Evolutionary conservation across 1,284 basidiomycete species (phyloP).

Genomic region (Apiotrichum laibachii): DNA sequence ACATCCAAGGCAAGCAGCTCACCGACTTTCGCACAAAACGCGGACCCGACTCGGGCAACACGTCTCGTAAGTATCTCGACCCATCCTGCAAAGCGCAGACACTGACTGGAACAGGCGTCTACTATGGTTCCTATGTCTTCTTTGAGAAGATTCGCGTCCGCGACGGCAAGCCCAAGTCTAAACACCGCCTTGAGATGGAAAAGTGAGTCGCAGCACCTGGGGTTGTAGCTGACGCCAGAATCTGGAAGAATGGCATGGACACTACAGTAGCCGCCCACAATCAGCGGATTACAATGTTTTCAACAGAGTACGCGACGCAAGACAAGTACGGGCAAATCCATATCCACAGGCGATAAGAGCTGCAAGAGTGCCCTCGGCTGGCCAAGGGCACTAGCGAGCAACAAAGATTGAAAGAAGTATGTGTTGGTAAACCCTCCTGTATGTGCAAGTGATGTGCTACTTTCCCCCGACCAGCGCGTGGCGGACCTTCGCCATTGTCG

Average conservation of each 20-base stretch:
- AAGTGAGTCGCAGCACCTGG: not conserved
- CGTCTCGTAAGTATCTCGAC: constrained; percentile 3
- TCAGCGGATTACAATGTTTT: not conserved
- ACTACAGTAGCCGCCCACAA: not conserved
- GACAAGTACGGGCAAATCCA: constrained; percentile 1
- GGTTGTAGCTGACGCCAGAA: not conserved
- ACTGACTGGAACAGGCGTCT: not conserved
- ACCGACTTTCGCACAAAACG: constrained; percentile 9
- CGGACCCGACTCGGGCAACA: constrained; percentile 4
- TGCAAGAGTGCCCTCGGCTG: too few relatives aligned
- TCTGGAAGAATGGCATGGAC: constrained; percentile 4
- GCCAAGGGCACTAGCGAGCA: too few relatives aligned
- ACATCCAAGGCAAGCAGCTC: constrained; percentile 14
- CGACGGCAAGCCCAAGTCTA: constrained; percentile 5
- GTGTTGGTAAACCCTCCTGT: too few relatives aligned
- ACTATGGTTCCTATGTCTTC: constrained; percentile 12
- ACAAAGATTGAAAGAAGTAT: too few relatives aligned
- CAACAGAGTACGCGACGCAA: not conserved
- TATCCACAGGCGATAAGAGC: not conserved
- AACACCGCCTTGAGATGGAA: constrained; percentile 8
- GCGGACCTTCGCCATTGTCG: too few relatives aligned
- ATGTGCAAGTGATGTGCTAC: too few relatives aligned
- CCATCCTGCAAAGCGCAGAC: too few relatives aligned
- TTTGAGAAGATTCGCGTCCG: constrained; percentile 9
- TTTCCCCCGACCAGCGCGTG: too few relatives aligned